Evolutionary conservation across 148 eudicot genomes (phyloP).

Genomic region (Chenopodium berlandieri): DNA sequence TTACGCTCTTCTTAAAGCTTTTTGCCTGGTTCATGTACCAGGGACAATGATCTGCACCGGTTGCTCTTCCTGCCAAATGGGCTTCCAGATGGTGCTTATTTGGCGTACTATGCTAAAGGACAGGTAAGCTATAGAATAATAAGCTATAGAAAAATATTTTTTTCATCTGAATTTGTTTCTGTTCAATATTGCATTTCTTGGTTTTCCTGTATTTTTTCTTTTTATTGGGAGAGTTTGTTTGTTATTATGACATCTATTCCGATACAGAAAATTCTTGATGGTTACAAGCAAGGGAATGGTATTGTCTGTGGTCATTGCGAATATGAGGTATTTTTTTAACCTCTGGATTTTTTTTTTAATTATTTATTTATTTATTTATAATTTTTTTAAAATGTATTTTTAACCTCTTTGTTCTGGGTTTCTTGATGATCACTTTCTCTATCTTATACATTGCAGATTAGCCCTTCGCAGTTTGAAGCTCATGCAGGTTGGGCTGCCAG

Average conservation of each 20-base stretch:
- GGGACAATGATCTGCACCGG: conserved; percentile 93
- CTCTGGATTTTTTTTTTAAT: background rate
- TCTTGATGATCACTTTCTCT: conserved; percentile 17
- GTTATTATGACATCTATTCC: conserved; percentile 7
- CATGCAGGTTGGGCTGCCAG: conserved; percentile 98
- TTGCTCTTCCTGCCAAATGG: conserved; percentile 92
- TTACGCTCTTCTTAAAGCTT: conserved; percentile 6
- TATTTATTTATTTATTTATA: too few relatives aligned
- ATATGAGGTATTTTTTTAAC: conserved; percentile 52
- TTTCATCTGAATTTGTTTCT: background rate
- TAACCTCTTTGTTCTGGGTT: background rate
- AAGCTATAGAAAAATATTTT: background rate
- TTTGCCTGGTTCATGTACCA: conserved; percentile 31
- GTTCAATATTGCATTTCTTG: background rate
- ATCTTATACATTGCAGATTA: conserved; percentile 52
- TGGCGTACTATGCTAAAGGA: conserved; percentile 89
- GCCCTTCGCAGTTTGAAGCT: conserved; percentile 95
- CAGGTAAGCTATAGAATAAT: conserved; percentile 44
- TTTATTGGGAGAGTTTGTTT: background rate
- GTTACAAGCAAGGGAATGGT: conserved; percentile 89
- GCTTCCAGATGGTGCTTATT: conserved; percentile 82
- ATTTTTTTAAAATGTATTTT: background rate
- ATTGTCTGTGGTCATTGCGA: conserved; percentile 79
- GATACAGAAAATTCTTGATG: conserved; percentile 65
- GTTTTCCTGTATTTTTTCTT: background rate